Base-by-base conservation (phyloP, 768 basidiomycete genomes). In the Candolleomyces efflorescens region DNA sequence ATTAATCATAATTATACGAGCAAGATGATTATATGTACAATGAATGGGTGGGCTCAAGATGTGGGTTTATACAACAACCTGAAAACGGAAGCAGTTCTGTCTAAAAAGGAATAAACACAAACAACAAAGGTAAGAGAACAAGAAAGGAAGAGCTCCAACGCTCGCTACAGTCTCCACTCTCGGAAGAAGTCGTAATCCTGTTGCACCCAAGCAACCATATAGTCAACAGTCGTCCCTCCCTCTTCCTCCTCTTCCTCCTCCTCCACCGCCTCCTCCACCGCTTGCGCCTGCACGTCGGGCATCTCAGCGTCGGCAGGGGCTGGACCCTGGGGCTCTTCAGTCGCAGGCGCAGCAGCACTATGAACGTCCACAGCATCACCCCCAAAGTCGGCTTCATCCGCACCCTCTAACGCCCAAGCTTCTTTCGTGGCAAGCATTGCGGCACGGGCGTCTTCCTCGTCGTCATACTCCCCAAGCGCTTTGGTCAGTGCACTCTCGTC, bases 381-480 rank as follows among this genome's bases (percentile, higher is more conserved):
- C 38, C 77, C 85, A 64, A 94, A 91, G 62, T 95, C 94, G 3
- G 82, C 83, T 64, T 90, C 84, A 61, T 93, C 90, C 27, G 87
- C 90, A 32, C 89, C 90, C 47, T 86, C 88, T 55, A 89, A 73
- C 3, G 76, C 84, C 32, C 82, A 78, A 64, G 85, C 90, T 71
- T 92, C 91, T 46, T 80, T 75, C 22, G 85, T 83, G 1, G 94
- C 94, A 13, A 92, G 72, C 15, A 78, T 78, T 6, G 94, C 93
- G 5, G 94, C 94, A 61, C 80, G 81, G 0, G 84, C 87, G 67
- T 98, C 95, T 68, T 94, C 94, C 12, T 76, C 82, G 66, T 98
- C 95, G 63, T 96, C 94, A 53, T 89, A 89, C 55, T 92, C 86
- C 6, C 85, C 94, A 4, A 98, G 72, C 0, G 90, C 94, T 53